phyloP scores from a whole-genome alignment of 2,329 filamentous ascomycete species.

The Diaporthe citrichinensis region DNA sequence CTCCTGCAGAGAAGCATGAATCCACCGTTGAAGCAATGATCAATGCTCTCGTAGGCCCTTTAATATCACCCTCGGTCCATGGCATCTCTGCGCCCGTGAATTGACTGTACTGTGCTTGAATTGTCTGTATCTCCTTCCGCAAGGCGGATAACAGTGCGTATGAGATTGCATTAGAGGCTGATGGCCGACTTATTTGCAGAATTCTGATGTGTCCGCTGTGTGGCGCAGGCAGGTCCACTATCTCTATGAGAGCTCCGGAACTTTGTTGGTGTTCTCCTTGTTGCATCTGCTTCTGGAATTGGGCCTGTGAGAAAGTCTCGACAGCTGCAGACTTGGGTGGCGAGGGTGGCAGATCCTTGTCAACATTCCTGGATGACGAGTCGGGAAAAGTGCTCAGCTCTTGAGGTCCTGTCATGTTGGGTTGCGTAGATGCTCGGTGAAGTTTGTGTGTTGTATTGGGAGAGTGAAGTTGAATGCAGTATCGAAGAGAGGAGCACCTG shows the following conservation, averaged over 20 bases:
- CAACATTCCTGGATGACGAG: conserved; percentile 27
- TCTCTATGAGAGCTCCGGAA: conserved; percentile 69
- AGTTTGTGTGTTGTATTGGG: background rate
- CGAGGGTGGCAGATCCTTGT: conserved; percentile 40
- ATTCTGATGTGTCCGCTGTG: conserved; percentile 88
- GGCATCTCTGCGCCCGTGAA: conserved; percentile 66
- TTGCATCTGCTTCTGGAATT: conserved; percentile 33
- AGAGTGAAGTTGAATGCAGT: background rate
- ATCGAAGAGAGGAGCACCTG: background rate
- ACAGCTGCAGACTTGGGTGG: conserved; percentile 38
- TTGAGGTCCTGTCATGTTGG: conserved; percentile 28
- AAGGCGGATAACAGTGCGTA: conserved; percentile 81
- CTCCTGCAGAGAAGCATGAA: conserved; percentile 91
- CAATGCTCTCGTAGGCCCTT: conserved; percentile 80
- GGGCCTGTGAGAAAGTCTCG: conserved; percentile 35
- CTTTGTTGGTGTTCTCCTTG: conserved; percentile 9
- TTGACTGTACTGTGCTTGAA: conserved; percentile 75
- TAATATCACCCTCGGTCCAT: conserved; percentile 57
- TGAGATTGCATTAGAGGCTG: conserved; percentile 92
- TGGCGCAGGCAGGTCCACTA: conserved; percentile 82
- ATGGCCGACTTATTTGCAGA: conserved; percentile 87
- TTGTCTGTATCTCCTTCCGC: conserved; percentile 78
- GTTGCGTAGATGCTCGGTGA: background rate
- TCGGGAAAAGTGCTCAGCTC: conserved; percentile 1
- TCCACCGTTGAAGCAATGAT: conserved; percentile 88